Percentiles rank a stretch among this genome's conserved stretches.
Evolutionary conservation across 768 basidiomycete genomes (phyloP).

Genomic region (Mycena belliarum): DNA sequence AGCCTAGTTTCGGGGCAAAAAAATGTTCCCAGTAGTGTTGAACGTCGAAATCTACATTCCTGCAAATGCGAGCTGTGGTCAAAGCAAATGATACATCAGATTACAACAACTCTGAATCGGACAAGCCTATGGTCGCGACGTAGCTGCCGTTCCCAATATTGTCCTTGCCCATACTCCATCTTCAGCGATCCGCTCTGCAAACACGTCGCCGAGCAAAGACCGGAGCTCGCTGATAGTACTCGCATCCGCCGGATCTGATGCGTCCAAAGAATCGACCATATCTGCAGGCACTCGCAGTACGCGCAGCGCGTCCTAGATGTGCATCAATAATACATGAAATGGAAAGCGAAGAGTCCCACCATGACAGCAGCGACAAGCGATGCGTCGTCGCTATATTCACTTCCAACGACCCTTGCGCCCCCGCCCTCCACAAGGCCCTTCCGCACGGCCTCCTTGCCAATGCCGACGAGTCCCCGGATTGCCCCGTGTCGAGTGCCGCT

Average conservation of each 20-base stretch:
- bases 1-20: background rate
- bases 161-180: conserved; percentile 70
- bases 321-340: background rate
- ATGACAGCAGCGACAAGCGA: conserved; percentile 60
- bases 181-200: conserved; percentile 53
- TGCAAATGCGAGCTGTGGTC: background rate
- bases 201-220: conserved; percentile 61
- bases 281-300: conserved; percentile 60
- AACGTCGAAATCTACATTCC: background rate
- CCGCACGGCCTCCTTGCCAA: conserved; percentile 82
- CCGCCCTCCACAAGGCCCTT: conserved; percentile 83
- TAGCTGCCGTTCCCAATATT: conserved; percentile 39
- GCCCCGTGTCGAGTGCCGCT: conserved; percentile 88
- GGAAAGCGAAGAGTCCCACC: conserved; percentile 39
- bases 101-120: conserved; percentile 1
- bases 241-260: conserved; percentile 47
- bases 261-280: conserved; percentile 59
- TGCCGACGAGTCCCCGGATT: conserved; percentile 80
- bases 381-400: conserved; percentile 51
- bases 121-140: conserved; percentile 4
- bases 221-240: conserved; percentile 47
- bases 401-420: conserved; percentile 73
- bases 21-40: background rate
- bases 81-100: conserved; percentile 1
- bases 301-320: conserved; percentile 57